These are phyloP conservation scores for Poa pratensis DNA, from an alignment of 176 grass and related monocot species.

Conservation along the genomic window DNA sequence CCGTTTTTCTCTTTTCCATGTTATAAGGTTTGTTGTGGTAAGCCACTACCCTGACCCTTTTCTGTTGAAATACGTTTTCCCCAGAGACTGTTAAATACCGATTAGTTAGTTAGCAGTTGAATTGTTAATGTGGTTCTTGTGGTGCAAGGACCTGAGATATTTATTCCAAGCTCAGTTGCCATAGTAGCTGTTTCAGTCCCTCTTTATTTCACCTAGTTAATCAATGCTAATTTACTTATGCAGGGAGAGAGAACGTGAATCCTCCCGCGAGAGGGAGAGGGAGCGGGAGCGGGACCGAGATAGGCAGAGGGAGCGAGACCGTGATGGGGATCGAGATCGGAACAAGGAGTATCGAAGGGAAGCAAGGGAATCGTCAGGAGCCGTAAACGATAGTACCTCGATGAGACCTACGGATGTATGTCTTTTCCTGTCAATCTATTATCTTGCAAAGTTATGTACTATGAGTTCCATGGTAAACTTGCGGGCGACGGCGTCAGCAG, in stretches of 20 bases:
- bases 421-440: constrained; percentile 62
- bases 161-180: neutral
- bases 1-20: neutral
- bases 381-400: constrained; percentile 53
- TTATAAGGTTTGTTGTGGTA: neutral
- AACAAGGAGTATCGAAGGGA: constrained; percentile 58
- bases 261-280: constrained; percentile 47
- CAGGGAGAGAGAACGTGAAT: constrained; percentile 60
- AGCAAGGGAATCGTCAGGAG: constrained; percentile 49
- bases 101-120: neutral
- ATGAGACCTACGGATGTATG: constrained; percentile 71
- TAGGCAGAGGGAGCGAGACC: constrained; percentile 9
- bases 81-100: neutral
- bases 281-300: constrained; percentile 21
- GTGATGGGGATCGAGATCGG: constrained; percentile 44
- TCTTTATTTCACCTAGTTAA: neutral
- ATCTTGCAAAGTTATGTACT: constrained; percentile 69
- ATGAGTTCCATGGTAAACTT: constrained; percentile 45
- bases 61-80: neutral
- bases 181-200: neutral
- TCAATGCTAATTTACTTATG: constrained; percentile 19
- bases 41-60: neutral
- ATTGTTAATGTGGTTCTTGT: neutral
- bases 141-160: neutral
- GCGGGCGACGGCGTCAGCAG: constrained; percentile 2